Evolutionary conservation across 106 monocot species (phyloP).

Genomic region (Iris macrosiphon): DNA sequence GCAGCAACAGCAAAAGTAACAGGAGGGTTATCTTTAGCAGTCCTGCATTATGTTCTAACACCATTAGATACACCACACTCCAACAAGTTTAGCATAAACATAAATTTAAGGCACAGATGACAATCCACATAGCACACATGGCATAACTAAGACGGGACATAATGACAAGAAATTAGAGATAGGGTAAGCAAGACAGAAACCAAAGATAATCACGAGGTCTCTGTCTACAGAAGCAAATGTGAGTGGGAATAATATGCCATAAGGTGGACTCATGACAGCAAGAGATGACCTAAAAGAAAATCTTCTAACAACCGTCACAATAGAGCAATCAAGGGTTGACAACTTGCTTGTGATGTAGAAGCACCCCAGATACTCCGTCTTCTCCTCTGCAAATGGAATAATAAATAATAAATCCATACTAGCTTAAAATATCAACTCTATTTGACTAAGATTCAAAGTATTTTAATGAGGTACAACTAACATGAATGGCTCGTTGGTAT

Average conservation of each 20-base stretch:
- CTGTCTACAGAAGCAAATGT: background rate
- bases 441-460: slow-evolving; percentile 5
- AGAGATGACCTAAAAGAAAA: slow-evolving; percentile 32
- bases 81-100: slow-evolving; percentile 3
- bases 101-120: background rate
- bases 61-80: no score
- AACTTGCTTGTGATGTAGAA: slow-evolving; percentile 98
- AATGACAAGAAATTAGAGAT: background rate
- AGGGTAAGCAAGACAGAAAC: background rate
- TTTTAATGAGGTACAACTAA: slow-evolving; percentile 22
- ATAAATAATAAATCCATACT: slow-evolving; percentile 3
- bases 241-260: background rate
- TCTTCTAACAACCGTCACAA: slow-evolving; percentile 34
- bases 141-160: background rate
- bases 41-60: slow-evolving; percentile 48
- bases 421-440: background rate
- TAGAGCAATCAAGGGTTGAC: slow-evolving; percentile 30
- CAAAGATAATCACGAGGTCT: background rate
- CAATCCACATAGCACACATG: background rate
- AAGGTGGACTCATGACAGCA: slow-evolving; percentile 13
- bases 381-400: slow-evolving; percentile 52
- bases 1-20: slow-evolving; percentile 99
- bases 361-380: slow-evolving; percentile 96
- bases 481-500: slow-evolving; percentile 95
- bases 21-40: slow-evolving; percentile 90